Evolutionary conservation across 2,329 filamentous ascomycete genomes (phyloP).

Genomic region (Colletotrichum brevisporum): DNA sequence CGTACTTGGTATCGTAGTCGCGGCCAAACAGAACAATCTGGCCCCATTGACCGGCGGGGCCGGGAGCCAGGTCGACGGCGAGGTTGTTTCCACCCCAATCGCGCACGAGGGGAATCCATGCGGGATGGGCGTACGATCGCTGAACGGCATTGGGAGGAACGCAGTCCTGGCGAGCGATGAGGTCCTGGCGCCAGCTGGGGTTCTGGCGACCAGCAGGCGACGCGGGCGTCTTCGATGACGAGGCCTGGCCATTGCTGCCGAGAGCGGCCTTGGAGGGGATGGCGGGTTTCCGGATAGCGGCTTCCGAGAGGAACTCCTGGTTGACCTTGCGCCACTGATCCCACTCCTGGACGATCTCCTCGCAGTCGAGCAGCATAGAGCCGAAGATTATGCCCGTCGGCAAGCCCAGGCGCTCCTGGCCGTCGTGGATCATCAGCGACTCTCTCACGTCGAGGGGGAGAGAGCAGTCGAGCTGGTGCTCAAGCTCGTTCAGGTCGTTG

Average conservation of each 20-base stretch:
- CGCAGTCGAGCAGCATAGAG: slow-evolving; percentile 96
- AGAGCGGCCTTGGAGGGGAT: slow-evolving; percentile 77
- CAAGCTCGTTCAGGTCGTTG: slow-evolving; percentile 97
- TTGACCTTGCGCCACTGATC: slow-evolving; percentile 96
- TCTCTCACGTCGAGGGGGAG: slow-evolving; percentile 94
- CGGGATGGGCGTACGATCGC: slow-evolving; percentile 92
- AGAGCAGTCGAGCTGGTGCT: slow-evolving; percentile 95
- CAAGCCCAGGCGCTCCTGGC: slow-evolving; percentile 93
- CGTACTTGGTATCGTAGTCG: slow-evolving; percentile 99
- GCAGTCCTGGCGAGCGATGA: slow-evolving; percentile 87
- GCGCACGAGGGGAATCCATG: slow-evolving; percentile 95
- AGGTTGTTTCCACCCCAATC: slow-evolving; percentile 99
- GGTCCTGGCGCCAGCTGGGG: slow-evolving; percentile 85
- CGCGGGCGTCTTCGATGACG: slow-evolving; percentile 73
- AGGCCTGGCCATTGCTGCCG: slow-evolving; percentile 75
- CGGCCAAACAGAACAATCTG: slow-evolving; percentile 97
- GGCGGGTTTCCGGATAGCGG: slow-evolving; percentile 69
- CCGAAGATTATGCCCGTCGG: slow-evolving; percentile 95
- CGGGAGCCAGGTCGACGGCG: slow-evolving; percentile 91
- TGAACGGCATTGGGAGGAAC: slow-evolving; percentile 90
- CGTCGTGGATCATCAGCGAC: slow-evolving; percentile 91
- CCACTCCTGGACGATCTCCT: slow-evolving; percentile 98
- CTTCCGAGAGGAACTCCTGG: slow-evolving; percentile 83
- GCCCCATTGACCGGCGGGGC: slow-evolving; percentile 91
- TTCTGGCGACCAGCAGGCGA: slow-evolving; percentile 65